phyloP scores from a whole-genome alignment of 257 asterid species.

The Agastache rugosa region DNA sequence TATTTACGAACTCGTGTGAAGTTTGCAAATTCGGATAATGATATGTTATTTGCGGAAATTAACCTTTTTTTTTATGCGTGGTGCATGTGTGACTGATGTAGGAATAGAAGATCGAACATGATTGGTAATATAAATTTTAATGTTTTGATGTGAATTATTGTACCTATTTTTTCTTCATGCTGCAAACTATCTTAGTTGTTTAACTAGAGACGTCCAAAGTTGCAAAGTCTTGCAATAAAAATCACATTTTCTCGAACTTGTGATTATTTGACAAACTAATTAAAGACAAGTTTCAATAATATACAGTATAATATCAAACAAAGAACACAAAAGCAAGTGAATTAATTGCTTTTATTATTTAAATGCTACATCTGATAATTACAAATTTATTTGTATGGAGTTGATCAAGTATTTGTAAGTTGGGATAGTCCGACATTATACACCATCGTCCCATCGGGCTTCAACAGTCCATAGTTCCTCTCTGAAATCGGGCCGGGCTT shows the following conservation, averaged over 20 bases:
- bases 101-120: background rate
- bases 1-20: too few species aligned
- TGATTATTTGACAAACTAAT: background rate
- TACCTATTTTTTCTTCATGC: background rate
- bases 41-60: too few species aligned
- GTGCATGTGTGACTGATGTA: background rate
- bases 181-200: background rate
- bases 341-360: background rate
- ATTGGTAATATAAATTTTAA: background rate
- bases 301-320: background rate
- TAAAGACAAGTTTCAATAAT: background rate
- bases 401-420: conserved; percentile 25
- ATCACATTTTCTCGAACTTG: background rate
- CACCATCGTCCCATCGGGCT: conserved; percentile 75
- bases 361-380: background rate
- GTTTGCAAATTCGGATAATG: too few species aligned
- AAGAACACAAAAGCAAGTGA: background rate
- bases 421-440: conserved; percentile 58
- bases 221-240: background rate
- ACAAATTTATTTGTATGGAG: conserved; percentile 24
- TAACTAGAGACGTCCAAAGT: background rate
- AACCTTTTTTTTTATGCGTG: background rate
- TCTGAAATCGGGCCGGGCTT: conserved; percentile 85
- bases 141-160: background rate
- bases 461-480: conserved; percentile 71